Base-by-base conservation (phyloP, 169 alveolate species). In the Sarcocystis neurona region DNA sequence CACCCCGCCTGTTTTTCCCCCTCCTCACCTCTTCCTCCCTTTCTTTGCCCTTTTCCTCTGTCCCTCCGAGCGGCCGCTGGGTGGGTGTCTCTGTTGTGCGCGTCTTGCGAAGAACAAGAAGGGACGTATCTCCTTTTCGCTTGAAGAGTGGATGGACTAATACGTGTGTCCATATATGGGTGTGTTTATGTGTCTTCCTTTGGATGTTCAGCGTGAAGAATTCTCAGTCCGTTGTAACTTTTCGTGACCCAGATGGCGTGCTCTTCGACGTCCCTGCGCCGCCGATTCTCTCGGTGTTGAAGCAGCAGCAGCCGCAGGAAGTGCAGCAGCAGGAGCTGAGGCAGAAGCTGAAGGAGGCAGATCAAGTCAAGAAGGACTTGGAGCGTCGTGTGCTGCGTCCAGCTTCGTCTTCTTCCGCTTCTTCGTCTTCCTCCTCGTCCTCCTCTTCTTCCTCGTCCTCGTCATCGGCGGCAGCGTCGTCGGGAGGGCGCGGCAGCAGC, bases 201-300 rank as follows among this genome's bases (percentile, higher is more conserved):
- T 66, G 23, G 43, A n/a, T 30, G 39, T 37, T 0, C 86, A 79
- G 87, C 27, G 63, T 79, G 32, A 79, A 50, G 39, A 50, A n/a
- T 15, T 79, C 87, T 0, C 46, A 37, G 41, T 50, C 87, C n/a
- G 41, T 79, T 18, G 87, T 79, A 32, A 41, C n/a, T 50, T 79
- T 79, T 43, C 58, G 87, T 18, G 87, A 79, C 75, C 87, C 87
- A 0, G 87, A 79, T 39, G 87, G 87, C 27, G 87, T 79, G n/a
- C 53, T 79, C 41, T 79, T 79, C 53, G 87, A 79, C 12, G 87
- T 79, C 27, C 87, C 87, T 2, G 70, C 87, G 37, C 87, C 87
- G 32, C 87, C 87, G 43, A 79, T 79, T 37, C 87, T 79, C 75
- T n/a, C 87, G 37, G 72, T 46, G 75, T 27, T 79, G 30, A 79